These are phyloP conservation scores for Glycine tomentella DNA, from an alignment of 306 rosid genomes.

Conservation along the genomic window DNA sequence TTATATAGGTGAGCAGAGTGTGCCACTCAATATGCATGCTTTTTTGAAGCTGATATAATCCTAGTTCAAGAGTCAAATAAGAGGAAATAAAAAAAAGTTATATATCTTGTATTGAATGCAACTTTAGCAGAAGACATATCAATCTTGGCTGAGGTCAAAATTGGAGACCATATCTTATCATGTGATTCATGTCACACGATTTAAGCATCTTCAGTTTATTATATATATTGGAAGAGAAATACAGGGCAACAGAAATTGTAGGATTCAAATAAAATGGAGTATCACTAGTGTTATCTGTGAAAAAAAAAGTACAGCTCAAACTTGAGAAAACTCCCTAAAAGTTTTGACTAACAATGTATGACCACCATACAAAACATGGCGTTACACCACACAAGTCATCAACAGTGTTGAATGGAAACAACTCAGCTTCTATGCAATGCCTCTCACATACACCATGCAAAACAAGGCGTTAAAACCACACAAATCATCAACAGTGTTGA, in stretches of 20 bases:
- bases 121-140: neutral
- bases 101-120: no score
- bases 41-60: no score
- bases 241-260: neutral
- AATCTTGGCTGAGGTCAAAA: neutral
- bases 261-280: constrained; percentile 3
- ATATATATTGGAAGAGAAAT: neutral
- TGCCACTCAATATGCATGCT: no score
- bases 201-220: neutral
- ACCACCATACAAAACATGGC: constrained; percentile 1
- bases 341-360: constrained; percentile 16
- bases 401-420: neutral
- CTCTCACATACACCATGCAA: constrained; percentile 63
- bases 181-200: neutral
- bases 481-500: constrained; percentile 14
- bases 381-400: constrained; percentile 24
- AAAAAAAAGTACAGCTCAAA: neutral
- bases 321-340: neutral
- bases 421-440: constrained; percentile 65
- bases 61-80: no score
- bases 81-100: no score
- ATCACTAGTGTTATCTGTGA: neutral
- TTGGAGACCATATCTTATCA: neutral
- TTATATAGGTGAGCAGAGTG: no score
- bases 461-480: constrained; percentile 21